These are phyloP conservation scores for Bacidia rubella DNA, from an alignment of 495 filamentous ascomycete genomes.

Conservation along the genomic window DNA sequence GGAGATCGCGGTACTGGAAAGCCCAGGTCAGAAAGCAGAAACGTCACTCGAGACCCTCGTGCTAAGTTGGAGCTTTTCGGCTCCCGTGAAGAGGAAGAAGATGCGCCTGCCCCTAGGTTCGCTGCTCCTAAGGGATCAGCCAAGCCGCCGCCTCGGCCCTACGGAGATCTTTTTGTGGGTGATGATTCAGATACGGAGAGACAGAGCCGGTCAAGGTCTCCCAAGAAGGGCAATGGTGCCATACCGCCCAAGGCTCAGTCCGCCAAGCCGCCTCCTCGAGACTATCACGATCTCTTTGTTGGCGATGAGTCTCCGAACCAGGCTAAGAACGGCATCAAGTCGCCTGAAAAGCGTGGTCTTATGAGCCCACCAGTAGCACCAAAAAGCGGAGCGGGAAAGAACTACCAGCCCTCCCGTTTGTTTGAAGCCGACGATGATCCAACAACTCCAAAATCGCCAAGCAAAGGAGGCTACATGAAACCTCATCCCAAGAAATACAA, in stretches of 20 bases:
- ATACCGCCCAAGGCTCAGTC: constrained; percentile 39
- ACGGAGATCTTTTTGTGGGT: constrained; percentile 47
- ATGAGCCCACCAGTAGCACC: constrained; percentile 27
- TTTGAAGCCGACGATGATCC: constrained; percentile 38
- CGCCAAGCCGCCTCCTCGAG: constrained; percentile 47
- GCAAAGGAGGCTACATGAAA: constrained; percentile 31
- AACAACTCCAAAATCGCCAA: constrained; percentile 25
- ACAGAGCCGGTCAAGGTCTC: constrained; percentile 2
- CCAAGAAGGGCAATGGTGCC: constrained; percentile 18
- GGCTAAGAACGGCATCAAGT: constrained; percentile 13
- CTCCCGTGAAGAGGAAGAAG: constrained; percentile 40
- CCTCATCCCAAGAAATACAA: constrained; percentile 61
- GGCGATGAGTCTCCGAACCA: constrained; percentile 24
- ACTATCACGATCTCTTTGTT: constrained; percentile 51
- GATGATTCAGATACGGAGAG: constrained; percentile 21
- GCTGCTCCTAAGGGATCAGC: constrained; percentile 35
- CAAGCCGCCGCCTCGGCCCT: constrained; percentile 49
- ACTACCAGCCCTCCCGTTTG: constrained; percentile 54
- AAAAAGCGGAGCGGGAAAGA: constrained; percentile 56
- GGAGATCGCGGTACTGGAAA: constrained; percentile 16
- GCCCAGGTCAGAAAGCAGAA: constrained; percentile 31
- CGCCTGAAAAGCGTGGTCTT: constrained; percentile 13
- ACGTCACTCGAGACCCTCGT: constrained; percentile 52
- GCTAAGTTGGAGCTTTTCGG: constrained; percentile 62
- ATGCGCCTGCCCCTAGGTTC: constrained; percentile 23